Base-by-base conservation (phyloP, 2,329 filamentous ascomycete genomes). In the Emergomyces pasteurianus region DNA sequence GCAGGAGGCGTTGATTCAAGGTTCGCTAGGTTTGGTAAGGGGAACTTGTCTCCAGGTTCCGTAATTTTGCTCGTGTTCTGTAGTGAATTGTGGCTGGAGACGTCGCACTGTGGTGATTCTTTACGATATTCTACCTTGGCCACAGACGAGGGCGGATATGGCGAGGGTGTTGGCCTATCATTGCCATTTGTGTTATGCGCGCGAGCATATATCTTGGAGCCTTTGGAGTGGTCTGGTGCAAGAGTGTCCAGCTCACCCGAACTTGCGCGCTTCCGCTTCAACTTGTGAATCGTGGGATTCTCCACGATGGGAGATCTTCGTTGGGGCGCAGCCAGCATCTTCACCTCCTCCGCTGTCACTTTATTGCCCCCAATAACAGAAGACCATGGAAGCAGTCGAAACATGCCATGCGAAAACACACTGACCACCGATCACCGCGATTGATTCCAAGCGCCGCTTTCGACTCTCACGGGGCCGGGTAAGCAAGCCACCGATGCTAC, bases 241-340 rank as follows among this genome's bases (percentile, higher is more conserved):
- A 26, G 43, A 53, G 34, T 23, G 43, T 64, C 64, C 26, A 68
- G 70, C 66, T 79, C 78, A 26, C 75, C 73, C 64, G 79, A 82
- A 64, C 78, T 77, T 38, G 78, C 78, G 60, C 79, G 77, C 72
- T 85, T 85, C 64, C 83, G 80, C 77, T 86, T 86, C 68, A 83
- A 73, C 67, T 79, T 79, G 63, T 46, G 71, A 34, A 59, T 54
- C 42, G 26, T 62, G 43, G 73, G 64, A 40, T 60, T 60, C 49
- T 67, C 70, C 61, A 73, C 61, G 56, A 65, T 65, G 1, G 71
- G 67, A 42, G 68, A 64, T 53, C 70, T 65, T 63, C 71, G 71
- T 60, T 73, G 66, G 52, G 73, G 67, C 47, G 72, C 67, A 54
- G 73, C 70, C 65, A 78, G 68, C 72, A 75, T 74, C 66, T 75